Evolutionary conservation across 495 filamentous ascomycete genomes (phyloP).

Genomic region (Durotheca rogersii): DNA sequence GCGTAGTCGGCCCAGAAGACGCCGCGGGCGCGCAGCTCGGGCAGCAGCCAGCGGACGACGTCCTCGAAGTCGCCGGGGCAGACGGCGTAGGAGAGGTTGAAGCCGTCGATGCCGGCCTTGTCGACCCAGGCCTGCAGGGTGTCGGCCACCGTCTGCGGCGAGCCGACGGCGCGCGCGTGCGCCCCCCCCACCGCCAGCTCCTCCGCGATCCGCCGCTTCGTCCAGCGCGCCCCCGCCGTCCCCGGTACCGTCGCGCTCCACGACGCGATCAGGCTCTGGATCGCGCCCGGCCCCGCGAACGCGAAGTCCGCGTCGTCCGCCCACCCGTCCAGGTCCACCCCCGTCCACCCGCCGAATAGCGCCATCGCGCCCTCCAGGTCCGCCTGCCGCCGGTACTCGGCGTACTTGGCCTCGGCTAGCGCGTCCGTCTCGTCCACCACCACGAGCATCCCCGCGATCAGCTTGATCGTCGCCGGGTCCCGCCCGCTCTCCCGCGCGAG

Average conservation of each 20-base stretch:
- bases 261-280: constrained; percentile 40
- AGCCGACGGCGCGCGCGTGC: constrained; percentile 44
- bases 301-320: constrained; percentile 56
- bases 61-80: neutral
- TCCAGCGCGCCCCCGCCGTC: constrained; percentile 49
- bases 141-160: constrained; percentile 54
- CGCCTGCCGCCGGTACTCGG: constrained; percentile 49
- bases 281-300: constrained; percentile 55
- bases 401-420: constrained; percentile 55
- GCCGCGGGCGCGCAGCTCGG: neutral
- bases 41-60: neutral
- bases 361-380: constrained; percentile 58
- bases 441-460: constrained; percentile 54
- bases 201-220: constrained; percentile 54
- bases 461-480: constrained; percentile 53
- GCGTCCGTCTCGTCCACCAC: constrained; percentile 56
- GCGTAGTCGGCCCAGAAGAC: neutral
- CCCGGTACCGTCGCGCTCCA: constrained; percentile 43
- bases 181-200: constrained; percentile 54
- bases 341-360: constrained; percentile 60
- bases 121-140: constrained; percentile 56
- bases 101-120: constrained; percentile 50
- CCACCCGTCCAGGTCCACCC: constrained; percentile 52
- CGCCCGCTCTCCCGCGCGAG: constrained; percentile 47
- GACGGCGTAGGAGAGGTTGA: constrained; percentile 34